phyloP scores from a whole-genome alignment of 768 basidiomycete species.

The Lactarius akahatsu region DNA sequence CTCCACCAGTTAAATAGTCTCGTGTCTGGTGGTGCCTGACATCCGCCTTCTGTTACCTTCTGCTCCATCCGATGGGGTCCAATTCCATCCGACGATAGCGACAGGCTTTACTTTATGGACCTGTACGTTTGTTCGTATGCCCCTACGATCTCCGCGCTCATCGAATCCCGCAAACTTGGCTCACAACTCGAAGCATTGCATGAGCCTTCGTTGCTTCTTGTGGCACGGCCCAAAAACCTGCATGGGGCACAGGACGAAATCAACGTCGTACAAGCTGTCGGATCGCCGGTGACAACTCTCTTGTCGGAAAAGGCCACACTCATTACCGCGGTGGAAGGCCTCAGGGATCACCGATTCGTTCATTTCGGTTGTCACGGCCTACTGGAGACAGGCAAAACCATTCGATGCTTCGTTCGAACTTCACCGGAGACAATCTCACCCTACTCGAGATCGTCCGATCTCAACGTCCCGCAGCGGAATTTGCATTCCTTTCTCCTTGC shows the following conservation, averaged over 20 bases:
- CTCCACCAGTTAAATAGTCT: no score
- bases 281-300: neutral
- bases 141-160: neutral
- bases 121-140: neutral
- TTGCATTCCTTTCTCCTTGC: neutral
- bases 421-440: neutral
- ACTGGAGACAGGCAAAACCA: neutral
- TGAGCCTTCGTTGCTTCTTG: neutral
- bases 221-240: neutral
- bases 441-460: neutral
- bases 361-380: slow-evolving; percentile 5
- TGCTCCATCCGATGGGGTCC: no score
- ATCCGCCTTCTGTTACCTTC: no score
- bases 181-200: no score
- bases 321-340: neutral
- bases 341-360: neutral
- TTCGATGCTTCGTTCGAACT: neutral
- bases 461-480: neutral
- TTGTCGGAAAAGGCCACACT: neutral
- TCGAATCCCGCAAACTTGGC: neutral
- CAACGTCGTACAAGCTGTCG: neutral
- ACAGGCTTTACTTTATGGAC: no score
- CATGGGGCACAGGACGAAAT: neutral
- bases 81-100: no score
- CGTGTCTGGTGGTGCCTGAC: no score